Conservation (phyloP, 257 asterid genomes). For the Misopates orontium region DNA sequence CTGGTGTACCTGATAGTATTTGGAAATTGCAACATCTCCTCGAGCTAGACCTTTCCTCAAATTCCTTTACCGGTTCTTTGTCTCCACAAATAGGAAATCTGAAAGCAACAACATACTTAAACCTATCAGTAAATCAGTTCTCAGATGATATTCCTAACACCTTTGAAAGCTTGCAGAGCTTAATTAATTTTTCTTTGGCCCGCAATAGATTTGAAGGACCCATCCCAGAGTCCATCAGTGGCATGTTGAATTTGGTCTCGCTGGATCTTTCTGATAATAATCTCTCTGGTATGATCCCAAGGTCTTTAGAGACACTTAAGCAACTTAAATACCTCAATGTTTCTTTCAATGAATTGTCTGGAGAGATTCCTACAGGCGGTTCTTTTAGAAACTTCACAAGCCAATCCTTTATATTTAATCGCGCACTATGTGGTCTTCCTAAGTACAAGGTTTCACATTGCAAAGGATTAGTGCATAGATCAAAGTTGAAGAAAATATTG, state of each 20-base stretch:
- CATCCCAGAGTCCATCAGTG: slow-evolving; percentile 28
- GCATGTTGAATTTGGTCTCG: slow-evolving; percentile 23
- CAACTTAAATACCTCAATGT: too few relatives aligned
- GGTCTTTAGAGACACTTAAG: too few relatives aligned
- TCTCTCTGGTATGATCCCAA: slow-evolving; percentile 31
- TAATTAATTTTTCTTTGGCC: slow-evolving; percentile 26
- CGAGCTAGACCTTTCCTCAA: slow-evolving; percentile 22
- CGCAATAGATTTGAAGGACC: slow-evolving; percentile 22
- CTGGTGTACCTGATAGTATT: slow-evolving; percentile 15
- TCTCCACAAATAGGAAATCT: slow-evolving; percentile 17
- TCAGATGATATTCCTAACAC: slow-evolving; percentile 22
- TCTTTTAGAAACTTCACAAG: slow-evolving; percentile 10
- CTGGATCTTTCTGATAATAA: slow-evolving; percentile 29
- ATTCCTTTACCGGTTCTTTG: slow-evolving; percentile 28
- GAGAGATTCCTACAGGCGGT: too few relatives aligned
- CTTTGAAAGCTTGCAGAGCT: background rate
- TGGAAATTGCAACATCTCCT: slow-evolving; percentile 29
- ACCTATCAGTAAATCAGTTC: slow-evolving; percentile 25
- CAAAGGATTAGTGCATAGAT: background rate
- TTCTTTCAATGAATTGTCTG: too few relatives aligned
- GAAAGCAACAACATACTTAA: slow-evolving; percentile 8
- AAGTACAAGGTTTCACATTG: slow-evolving; percentile 6
- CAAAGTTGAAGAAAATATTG: background rate
- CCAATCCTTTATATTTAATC: slow-evolving; percentile 12
- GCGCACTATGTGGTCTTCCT: slow-evolving; percentile 16